Conservation (phyloP, 108 stramenopile genomes). For the Cyclotella cryptica region DNA sequence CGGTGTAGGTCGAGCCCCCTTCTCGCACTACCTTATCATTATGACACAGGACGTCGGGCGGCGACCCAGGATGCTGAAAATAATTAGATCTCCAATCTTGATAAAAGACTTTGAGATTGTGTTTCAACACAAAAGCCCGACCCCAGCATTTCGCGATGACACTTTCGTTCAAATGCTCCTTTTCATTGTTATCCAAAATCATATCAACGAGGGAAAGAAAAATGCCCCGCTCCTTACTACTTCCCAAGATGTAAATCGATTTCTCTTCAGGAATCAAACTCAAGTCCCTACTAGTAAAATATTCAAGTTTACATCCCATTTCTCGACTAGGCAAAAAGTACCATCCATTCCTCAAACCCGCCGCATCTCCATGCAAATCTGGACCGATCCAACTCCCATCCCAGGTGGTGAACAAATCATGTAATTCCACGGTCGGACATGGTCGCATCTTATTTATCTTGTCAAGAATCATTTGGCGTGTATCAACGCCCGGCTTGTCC, state of each 20-base stretch:
- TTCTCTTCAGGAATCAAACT: slow-evolving; percentile 25
- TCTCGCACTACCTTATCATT: slow-evolving; percentile 38
- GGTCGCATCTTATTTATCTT: slow-evolving; percentile 25
- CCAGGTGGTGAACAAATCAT: slow-evolving; percentile 28
- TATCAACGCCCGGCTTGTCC: neutral
- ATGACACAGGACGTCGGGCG: slow-evolving; percentile 24
- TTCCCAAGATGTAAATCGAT: slow-evolving; percentile 45
- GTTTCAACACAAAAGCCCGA: slow-evolving; percentile 24
- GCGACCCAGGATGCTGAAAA: slow-evolving; percentile 13
- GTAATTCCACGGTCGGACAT: slow-evolving; percentile 23
- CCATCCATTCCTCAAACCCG: slow-evolving; percentile 41
- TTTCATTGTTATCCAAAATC: slow-evolving; percentile 24
- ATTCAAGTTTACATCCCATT: slow-evolving; percentile 44
- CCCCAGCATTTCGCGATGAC: slow-evolving; percentile 44
- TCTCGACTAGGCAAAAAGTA: slow-evolving; percentile 27
- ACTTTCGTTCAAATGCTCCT: slow-evolving; percentile 16
- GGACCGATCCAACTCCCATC: slow-evolving; percentile 51
- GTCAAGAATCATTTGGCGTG: neutral
- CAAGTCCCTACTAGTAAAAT: slow-evolving; percentile 26
- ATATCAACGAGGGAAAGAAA: slow-evolving; percentile 46
- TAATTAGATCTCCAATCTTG: slow-evolving; percentile 36
- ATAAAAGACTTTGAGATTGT: slow-evolving; percentile 36
- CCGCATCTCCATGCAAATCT: slow-evolving; percentile 3
- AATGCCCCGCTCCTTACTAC: slow-evolving; percentile 44
- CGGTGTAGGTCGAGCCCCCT: slow-evolving; percentile 16